Percentiles rank a stretch among this genome's conserved stretches.
phyloP scores from a whole-genome alignment of 345 rosid species.

The Eucalyptus erythrocorys region DNA sequence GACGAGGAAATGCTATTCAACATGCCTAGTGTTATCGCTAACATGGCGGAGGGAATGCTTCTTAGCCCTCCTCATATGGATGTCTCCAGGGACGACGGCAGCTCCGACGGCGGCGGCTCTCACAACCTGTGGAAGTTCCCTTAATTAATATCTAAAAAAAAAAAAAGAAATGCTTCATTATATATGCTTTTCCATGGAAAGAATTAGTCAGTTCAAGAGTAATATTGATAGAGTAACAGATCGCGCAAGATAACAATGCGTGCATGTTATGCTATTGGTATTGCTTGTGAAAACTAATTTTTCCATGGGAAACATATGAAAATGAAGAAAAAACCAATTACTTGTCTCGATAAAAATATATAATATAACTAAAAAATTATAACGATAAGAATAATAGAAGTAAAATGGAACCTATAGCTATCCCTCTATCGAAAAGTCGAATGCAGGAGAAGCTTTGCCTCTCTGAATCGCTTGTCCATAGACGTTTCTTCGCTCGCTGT shows the following conservation, averaged over 20 bases:
- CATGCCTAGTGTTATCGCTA: conserved; percentile 67
- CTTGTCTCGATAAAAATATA: neutral
- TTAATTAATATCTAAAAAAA: neutral
- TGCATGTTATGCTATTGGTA: neutral
- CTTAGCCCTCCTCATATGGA: conserved; percentile 78
- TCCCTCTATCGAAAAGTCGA: neutral
- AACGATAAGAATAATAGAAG: neutral
- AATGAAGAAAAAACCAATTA: neutral
- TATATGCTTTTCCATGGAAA: neutral
- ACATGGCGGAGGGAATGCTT: conserved; percentile 99
- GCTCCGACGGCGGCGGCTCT: neutral
- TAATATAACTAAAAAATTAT: neutral
- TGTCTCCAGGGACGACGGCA: neutral
- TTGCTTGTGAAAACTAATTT: neutral
- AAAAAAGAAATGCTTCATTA: neutral
- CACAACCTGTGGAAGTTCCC: conserved; percentile 5
- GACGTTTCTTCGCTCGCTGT: neutral
- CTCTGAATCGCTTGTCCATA: neutral
- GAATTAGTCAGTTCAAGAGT: neutral
- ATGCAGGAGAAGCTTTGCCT: neutral
- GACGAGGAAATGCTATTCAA: conserved; percentile 88
- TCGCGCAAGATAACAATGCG: neutral
- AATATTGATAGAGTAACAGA: neutral
- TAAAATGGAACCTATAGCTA: neutral
- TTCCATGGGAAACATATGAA: neutral